phyloP scores from a whole-genome alignment of 163 green algal genomes.

The Volvox carteri region DNA sequence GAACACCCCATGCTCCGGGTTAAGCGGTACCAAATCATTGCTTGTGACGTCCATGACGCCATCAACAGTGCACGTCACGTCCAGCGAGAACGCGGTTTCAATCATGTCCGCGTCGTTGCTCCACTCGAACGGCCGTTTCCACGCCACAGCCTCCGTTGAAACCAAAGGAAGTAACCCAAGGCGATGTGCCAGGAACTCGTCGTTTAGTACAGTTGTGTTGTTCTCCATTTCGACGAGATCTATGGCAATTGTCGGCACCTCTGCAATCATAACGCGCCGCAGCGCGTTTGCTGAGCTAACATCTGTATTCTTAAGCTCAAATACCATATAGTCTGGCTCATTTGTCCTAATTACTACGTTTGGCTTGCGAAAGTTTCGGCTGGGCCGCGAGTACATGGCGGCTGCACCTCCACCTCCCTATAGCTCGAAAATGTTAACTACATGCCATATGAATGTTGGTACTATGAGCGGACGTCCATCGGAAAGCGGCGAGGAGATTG shows the following conservation, averaged over 20 bases:
- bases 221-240: slow-evolving; percentile 98
- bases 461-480: no score
- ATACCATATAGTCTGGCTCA: slow-evolving; percentile 81
- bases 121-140: slow-evolving; percentile 70
- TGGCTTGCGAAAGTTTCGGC: slow-evolving; percentile 45
- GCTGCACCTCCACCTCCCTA: background rate
- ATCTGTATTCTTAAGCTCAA: slow-evolving; percentile 93
- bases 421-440: slow-evolving; percentile 11
- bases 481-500: no score
- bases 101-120: slow-evolving; percentile 56
- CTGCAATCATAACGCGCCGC: slow-evolving; percentile 93
- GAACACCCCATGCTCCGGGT: slow-evolving; percentile 65
- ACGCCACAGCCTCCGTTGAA: slow-evolving; percentile 58
- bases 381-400: slow-evolving; percentile 28
- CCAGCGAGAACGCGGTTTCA: slow-evolving; percentile 75
- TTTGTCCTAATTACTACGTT: slow-evolving; percentile 62
- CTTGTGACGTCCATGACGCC: slow-evolving; percentile 90
- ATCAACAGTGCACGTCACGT: slow-evolving; percentile 87
- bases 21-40: slow-evolving; percentile 78
- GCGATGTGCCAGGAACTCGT: slow-evolving; percentile 98
- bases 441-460: background rate
- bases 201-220: slow-evolving; percentile 98
- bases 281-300: slow-evolving; percentile 94
- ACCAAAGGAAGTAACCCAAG: slow-evolving; percentile 93
- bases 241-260: slow-evolving; percentile 99